Conservation (phyloP, 768 basidiomycete species). For the Mrakia frigida region DNA sequence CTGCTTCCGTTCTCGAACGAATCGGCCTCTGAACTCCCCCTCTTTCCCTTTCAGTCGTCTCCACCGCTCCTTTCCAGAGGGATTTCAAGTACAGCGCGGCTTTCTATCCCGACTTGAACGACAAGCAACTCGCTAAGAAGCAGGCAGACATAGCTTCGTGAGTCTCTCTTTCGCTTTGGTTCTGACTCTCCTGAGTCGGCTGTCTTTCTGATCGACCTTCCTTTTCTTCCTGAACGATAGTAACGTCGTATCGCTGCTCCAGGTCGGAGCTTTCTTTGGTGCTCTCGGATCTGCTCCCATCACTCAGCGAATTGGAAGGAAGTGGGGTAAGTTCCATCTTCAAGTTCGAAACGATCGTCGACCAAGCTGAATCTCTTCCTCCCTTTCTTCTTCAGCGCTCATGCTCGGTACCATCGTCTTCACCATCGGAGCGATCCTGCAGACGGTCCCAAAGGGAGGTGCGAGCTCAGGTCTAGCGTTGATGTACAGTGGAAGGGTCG, state of each 20-base stretch:
- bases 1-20: not conserved
- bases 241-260: constrained; percentile 77
- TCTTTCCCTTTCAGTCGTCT: not conserved
- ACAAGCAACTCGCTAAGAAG: not conserved
- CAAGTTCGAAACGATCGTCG: not conserved
- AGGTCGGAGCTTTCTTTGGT: constrained; percentile 67
- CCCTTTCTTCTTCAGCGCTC: not conserved
- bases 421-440: constrained; percentile 44
- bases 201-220: not conserved
- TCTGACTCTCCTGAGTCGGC: not conserved
- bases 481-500: constrained; percentile 70
- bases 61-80: not conserved
- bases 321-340: constrained; percentile 1
- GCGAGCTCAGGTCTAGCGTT: too few relatives aligned
- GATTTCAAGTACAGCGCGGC: not conserved
- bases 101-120: not conserved
- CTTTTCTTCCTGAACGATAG: not conserved
- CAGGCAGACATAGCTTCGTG: not conserved
- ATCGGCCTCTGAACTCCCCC: too few relatives aligned
- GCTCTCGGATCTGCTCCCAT: constrained; percentile 52
- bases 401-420: constrained; percentile 28
- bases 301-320: constrained; percentile 14
- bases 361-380: not conserved
- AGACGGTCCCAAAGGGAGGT: constrained; percentile 41
- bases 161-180: too few relatives aligned